A percentile compares a stretch with the other conserved stretches of the same genome.
phyloP scores from a whole-genome alignment of 177 flowering plant species.

The Vitis hybrid region DNA sequence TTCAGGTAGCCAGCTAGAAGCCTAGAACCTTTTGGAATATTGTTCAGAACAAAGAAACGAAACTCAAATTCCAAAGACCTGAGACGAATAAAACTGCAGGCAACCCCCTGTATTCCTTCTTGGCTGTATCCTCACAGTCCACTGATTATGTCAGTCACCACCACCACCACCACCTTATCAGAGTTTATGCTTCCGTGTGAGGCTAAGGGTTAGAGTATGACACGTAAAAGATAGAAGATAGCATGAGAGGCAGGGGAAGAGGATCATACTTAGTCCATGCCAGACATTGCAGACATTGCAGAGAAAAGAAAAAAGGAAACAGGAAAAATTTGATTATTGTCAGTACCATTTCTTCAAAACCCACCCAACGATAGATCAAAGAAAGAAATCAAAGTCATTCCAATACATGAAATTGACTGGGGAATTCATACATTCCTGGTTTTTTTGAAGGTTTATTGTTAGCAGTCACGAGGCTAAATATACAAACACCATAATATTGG shows the following conservation, averaged over 20 bases:
- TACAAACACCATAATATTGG: no score
- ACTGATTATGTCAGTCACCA: not conserved
- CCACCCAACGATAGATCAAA: not conserved
- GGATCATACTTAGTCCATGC: not conserved
- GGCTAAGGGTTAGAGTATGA: not conserved
- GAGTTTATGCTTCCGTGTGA: not conserved
- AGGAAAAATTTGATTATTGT: not conserved
- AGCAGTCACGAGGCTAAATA: no score
- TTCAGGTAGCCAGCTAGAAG: constrained; percentile 15
- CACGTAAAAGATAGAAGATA: not conserved
- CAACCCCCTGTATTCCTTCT: not conserved
- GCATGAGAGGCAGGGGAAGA: not conserved
- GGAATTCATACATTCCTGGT: no score
- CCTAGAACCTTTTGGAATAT: constrained; percentile 12
- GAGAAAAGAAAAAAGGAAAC: no score
- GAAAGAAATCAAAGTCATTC: not conserved
- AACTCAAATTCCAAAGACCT: constrained; percentile 29
- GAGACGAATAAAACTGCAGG: constrained; percentile 10
- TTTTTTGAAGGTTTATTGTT: no score
- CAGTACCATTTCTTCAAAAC: not conserved
- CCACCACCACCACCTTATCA: not conserved
- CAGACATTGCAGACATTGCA: not conserved
- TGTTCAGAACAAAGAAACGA: constrained; percentile 13
- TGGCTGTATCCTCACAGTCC: constrained; percentile 12
- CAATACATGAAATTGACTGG: constrained; percentile 3